phyloP scores from a whole-genome alignment of 2,329 filamentous ascomycete genomes.

The Sclerotinia minor region DNA sequence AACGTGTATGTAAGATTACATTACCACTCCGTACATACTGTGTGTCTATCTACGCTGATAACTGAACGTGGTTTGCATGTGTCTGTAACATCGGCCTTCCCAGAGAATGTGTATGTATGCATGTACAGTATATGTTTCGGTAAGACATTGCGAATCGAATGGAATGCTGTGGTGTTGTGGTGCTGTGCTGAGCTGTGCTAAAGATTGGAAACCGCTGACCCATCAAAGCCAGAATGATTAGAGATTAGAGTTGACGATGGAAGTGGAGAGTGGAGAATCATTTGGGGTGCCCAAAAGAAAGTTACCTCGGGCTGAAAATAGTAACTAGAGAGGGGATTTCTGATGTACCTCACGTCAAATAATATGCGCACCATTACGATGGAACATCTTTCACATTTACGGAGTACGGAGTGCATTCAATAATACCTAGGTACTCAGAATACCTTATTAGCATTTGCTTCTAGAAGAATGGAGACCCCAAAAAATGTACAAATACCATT shows the following conservation, averaged over 20 bases:
- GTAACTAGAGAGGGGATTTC: conserved; percentile 3
- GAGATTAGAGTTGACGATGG: conserved; percentile 1
- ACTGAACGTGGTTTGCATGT: conserved; percentile 7
- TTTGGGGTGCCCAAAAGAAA: conserved; percentile 9
- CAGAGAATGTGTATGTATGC: conserved; percentile 2
- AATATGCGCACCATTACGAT: conserved; percentile 16
- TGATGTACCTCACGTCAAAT: background rate
- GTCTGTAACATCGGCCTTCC: background rate
- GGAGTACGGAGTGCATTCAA: background rate
- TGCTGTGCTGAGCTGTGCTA: background rate
- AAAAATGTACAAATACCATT: background rate
- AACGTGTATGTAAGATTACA: background rate
- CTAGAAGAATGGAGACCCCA: background rate
- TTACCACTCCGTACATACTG: too few species aligned
- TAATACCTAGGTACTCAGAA: background rate
- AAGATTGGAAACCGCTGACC: conserved; percentile 13
- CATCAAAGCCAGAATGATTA: background rate
- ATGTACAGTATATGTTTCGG: too few species aligned
- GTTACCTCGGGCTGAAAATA: conserved; percentile 11
- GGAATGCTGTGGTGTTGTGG: background rate
- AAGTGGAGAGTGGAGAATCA: background rate
- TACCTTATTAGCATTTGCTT: background rate
- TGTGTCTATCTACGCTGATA: background rate
- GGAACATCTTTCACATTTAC: background rate
- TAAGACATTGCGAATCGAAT: background rate